Evolutionary conservation across 257 asterid genomes (phyloP).

Genomic region (Penstemon newberryi): DNA sequence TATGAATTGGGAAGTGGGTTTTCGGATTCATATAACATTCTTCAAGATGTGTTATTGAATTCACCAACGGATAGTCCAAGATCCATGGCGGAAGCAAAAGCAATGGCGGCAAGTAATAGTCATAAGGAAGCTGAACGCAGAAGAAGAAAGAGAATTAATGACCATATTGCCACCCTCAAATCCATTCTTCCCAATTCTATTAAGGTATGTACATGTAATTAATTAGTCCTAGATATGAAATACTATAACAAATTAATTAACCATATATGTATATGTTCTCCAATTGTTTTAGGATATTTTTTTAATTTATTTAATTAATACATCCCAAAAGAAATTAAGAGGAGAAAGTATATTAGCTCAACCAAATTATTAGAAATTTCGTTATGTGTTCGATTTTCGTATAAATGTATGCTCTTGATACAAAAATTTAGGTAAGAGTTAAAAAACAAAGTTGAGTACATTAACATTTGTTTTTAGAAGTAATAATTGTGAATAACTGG

Average conservation of each 20-base stretch:
- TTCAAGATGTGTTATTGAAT: slow-evolving; percentile 36
- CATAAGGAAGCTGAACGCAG: slow-evolving; percentile 94
- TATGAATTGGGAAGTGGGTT: slow-evolving; percentile 46
- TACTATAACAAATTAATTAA: background rate
- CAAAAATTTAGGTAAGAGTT: too few relatives aligned
- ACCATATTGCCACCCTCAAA: slow-evolving; percentile 85
- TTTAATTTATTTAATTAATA: too few relatives aligned
- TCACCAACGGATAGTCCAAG: slow-evolving; percentile 37
- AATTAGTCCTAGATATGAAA: background rate
- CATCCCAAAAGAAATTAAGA: too few relatives aligned
- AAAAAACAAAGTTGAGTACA: too few relatives aligned
- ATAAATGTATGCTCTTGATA: too few relatives aligned
- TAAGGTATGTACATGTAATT: slow-evolving; percentile 46
- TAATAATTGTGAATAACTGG: too few relatives aligned
- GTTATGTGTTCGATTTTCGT: too few relatives aligned
- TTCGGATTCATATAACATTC: slow-evolving; percentile 47
- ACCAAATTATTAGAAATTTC: too few relatives aligned
- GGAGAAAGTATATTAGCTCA: too few relatives aligned
- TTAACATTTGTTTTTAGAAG: too few relatives aligned
- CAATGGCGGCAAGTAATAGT: slow-evolving; percentile 68
- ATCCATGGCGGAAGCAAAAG: slow-evolving; percentile 76
- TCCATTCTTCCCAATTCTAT: slow-evolving; percentile 73
- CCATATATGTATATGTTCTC: background rate
- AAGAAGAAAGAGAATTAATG: slow-evolving; percentile 79
- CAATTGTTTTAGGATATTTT: background rate